Evolutionary conservation across 2,329 filamentous ascomycete species (phyloP).

Genomic region (Cercospora zeae-maydis): DNA sequence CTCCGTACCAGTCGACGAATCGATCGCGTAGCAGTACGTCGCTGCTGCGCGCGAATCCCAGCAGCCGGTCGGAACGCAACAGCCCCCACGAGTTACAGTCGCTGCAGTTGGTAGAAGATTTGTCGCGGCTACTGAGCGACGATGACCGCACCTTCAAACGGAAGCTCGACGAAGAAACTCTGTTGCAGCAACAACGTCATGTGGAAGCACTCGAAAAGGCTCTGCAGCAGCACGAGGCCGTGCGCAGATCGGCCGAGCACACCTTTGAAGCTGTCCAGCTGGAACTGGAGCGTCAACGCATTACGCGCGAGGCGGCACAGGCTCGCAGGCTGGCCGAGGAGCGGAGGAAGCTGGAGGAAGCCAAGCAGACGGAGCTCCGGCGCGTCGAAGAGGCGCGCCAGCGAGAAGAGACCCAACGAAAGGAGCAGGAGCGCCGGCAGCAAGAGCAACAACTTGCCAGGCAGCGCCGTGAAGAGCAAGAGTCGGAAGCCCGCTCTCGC

Average conservation of each 20-base stretch:
- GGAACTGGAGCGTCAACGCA: conserved; percentile 16
- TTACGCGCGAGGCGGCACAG: conserved; percentile 18
- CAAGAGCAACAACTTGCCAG: conserved; percentile 7
- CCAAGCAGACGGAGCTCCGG: conserved; percentile 5
- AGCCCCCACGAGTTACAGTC: conserved; percentile 8
- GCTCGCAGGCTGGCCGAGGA: conserved; percentile 14
- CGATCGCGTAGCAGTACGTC: conserved; percentile 18
- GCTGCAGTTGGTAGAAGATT: conserved; percentile 16
- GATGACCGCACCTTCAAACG: conserved; percentile 20
- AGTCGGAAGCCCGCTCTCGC: conserved; percentile 4
- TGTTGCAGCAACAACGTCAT: conserved; percentile 21
- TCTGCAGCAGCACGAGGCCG: conserved; percentile 19
- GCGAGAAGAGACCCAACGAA: conserved; percentile 10
- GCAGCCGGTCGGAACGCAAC: conserved; percentile 4
- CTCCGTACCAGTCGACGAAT: conserved; percentile 15
- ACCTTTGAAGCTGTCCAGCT: conserved; percentile 18
- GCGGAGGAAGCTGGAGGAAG: conserved; percentile 15
- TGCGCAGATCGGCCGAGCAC: conserved; percentile 19
- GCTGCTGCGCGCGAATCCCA: conserved; percentile 10
- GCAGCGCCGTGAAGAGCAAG: conserved; percentile 8
- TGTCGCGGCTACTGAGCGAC: conserved; percentile 19
- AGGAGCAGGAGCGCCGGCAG: conserved; percentile 12
- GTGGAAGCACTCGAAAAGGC: conserved; percentile 22
- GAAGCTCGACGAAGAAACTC: conserved; percentile 19
- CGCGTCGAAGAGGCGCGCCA: conserved; percentile 13